Evolutionary conservation across 106 monocot genomes (phyloP).

Genomic region (Phalaenopsis equestris): DNA sequence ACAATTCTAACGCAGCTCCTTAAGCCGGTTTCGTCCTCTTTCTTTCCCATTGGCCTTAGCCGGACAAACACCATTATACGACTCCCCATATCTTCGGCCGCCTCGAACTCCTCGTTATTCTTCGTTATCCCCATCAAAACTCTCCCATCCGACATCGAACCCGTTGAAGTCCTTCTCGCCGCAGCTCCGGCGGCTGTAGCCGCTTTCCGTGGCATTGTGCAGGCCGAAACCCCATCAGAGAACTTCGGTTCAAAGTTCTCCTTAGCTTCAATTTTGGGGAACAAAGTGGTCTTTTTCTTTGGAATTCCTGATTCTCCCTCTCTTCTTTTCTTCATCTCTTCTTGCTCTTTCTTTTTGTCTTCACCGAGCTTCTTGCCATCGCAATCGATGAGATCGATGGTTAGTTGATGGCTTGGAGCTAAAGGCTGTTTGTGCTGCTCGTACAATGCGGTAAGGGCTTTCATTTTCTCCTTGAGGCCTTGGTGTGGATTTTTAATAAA

Average conservation of each 20-base stretch:
- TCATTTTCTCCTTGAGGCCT: conserved; percentile 92
- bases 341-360: conserved; percentile 17
- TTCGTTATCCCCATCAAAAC: conserved; percentile 15
- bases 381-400: conserved; percentile 37
- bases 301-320: conserved; percentile 7
- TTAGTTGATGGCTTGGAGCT: conserved; percentile 11
- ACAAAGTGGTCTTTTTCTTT: conserved; percentile 16
- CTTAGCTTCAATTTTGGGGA: conserved; percentile 34
- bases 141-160: conserved; percentile 22
- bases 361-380: conserved; percentile 9
- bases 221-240: neutral
- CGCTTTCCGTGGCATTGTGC: conserved; percentile 50
- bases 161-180: conserved; percentile 40
- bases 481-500: conserved; percentile 62
- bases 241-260: conserved; percentile 33
- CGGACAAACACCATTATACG: conserved; percentile 81
- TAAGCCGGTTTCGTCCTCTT: conserved; percentile 79
- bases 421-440: conserved; percentile 59
- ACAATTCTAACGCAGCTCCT: conserved; percentile 66
- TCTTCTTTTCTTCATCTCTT: neutral
- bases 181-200: neutral
- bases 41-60: conserved; percentile 82
- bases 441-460: conserved; percentile 67
- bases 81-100: conserved; percentile 22
- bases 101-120: neutral